Conservation (phyloP, 2,329 filamentous ascomycete genomes). For the Whalleya microplaca region DNA sequence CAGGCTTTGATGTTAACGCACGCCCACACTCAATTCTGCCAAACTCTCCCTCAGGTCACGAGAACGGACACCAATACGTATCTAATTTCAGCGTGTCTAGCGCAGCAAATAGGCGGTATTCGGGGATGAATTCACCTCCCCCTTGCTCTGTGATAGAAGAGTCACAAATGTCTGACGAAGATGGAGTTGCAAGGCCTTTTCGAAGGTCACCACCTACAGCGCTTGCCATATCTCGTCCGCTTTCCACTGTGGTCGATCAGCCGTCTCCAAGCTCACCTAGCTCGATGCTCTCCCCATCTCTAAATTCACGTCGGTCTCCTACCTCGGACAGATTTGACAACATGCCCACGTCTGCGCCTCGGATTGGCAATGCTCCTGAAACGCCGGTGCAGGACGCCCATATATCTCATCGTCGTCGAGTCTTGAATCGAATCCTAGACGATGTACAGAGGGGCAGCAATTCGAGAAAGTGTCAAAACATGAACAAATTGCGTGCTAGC, state of each 20-base stretch:
- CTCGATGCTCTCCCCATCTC: conserved; percentile 16
- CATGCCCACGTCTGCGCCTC: conserved; percentile 12
- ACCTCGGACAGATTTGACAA: conserved; percentile 10
- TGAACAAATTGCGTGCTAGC: conserved; percentile 3
- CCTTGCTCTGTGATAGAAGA: conserved; percentile 19
- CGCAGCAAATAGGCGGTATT: conserved; percentile 49
- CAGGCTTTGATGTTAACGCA: conserved; percentile 40
- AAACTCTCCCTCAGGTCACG: conserved; percentile 22
- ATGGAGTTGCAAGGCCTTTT: conserved; percentile 29
- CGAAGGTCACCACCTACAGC: conserved; percentile 50
- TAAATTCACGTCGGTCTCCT: conserved; percentile 3
- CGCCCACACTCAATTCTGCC: conserved; percentile 34
- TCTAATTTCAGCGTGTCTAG: conserved; percentile 60
- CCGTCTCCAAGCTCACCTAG: conserved; percentile 47
- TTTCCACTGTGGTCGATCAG: conserved; percentile 59
- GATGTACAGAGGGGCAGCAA: background rate
- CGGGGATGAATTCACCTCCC: conserved; percentile 40
- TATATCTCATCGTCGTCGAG: conserved; percentile 1
- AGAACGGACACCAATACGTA: conserved; percentile 38
- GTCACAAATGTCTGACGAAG: conserved; percentile 27
- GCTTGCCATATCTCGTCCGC: conserved; percentile 52
- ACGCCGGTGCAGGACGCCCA: conserved; percentile 1
- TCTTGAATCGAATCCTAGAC: conserved; percentile 6
- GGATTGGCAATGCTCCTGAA: conserved; percentile 6
- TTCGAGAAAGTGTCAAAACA: background rate